phyloP scores from a whole-genome alignment of 768 basidiomycete species.

The Galerina marginata region DNA sequence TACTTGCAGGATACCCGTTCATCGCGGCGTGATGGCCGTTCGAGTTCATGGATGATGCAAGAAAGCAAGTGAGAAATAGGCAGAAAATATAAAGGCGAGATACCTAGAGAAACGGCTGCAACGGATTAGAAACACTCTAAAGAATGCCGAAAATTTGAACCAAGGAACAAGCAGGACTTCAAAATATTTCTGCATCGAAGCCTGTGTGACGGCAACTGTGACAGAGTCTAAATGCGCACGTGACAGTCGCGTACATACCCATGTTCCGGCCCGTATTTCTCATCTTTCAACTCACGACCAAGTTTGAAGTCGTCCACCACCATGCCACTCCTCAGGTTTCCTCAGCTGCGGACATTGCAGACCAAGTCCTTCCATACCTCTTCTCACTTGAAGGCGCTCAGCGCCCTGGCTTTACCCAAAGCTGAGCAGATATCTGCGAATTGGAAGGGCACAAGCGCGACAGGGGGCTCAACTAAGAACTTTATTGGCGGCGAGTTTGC shows the following conservation, averaged over 20 bases:
- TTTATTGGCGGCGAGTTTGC: constrained; percentile 91
- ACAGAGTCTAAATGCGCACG: not conserved
- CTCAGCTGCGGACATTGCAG: constrained; percentile 33
- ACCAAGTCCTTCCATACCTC: constrained; percentile 51
- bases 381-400: constrained; percentile 51
- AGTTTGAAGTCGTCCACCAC: not conserved
- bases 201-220: not conserved
- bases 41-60: constrained; percentile 29
- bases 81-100: not conserved
- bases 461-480: constrained; percentile 90
- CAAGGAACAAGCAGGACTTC: not conserved
- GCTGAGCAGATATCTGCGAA: constrained; percentile 73
- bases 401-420: constrained; percentile 57
- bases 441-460: constrained; percentile 88
- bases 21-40: constrained; percentile 22
- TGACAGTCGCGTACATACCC: not conserved
- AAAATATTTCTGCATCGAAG: constrained; percentile 8
- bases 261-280: not conserved
- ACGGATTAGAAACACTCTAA: not conserved
- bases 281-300: constrained; percentile 3
- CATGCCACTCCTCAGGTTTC: constrained; percentile 40
- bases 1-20: constrained; percentile 37
- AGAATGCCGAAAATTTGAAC: not conserved
- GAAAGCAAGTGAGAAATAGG: not conserved
- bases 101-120: not conserved